These are phyloP conservation scores for Backusella liffmaniae DNA, from an alignment of 192 early-diverging fungal species.

Conservation along the genomic window DNA sequence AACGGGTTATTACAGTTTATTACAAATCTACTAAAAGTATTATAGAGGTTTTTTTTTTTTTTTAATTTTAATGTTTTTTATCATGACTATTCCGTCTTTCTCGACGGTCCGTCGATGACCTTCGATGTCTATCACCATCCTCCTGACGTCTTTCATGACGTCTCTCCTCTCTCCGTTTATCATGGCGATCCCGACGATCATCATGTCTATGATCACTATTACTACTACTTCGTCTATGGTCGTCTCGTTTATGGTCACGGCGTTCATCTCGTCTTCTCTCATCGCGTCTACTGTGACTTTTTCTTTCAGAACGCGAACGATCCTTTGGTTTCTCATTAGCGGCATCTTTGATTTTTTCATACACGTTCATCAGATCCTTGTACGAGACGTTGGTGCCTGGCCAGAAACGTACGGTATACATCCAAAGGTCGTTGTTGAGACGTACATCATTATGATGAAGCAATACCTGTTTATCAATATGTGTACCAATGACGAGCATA, in stretches of 20 bases:
- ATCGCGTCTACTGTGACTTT: neutral
- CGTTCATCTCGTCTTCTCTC: conserved; percentile 20
- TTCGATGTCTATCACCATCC: conserved; percentile 21
- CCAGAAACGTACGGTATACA: conserved; percentile 70
- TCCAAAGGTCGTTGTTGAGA: conserved; percentile 63
- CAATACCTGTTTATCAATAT: conserved; percentile 45
- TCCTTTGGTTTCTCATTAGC: conserved; percentile 12
- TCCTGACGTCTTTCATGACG: conserved; percentile 17
- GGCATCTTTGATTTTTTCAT: conserved; percentile 42
- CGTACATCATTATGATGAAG: conserved; percentile 24
- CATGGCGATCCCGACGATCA: neutral
- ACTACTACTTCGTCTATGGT: conserved; percentile 26
- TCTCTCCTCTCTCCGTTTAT: conserved; percentile 30
- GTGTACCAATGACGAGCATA: conserved; percentile 53
- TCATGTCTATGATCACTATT: conserved; percentile 9
- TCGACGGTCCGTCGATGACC: conserved; percentile 30
- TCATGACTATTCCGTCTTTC: conserved; percentile 14
- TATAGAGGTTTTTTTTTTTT: neutral
- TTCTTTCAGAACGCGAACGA: conserved; percentile 19
- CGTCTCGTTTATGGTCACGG: conserved; percentile 35
- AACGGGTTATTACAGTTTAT: too few species aligned
- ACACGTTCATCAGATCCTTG: conserved; percentile 52
- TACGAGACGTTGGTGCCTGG: conserved; percentile 53
- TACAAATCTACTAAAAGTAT: too few species aligned
- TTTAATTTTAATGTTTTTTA: neutral